These are phyloP conservation scores for Mortierella sp. DNA, from an alignment of 371 early-diverging fungal species.

Conservation along the genomic window DNA sequence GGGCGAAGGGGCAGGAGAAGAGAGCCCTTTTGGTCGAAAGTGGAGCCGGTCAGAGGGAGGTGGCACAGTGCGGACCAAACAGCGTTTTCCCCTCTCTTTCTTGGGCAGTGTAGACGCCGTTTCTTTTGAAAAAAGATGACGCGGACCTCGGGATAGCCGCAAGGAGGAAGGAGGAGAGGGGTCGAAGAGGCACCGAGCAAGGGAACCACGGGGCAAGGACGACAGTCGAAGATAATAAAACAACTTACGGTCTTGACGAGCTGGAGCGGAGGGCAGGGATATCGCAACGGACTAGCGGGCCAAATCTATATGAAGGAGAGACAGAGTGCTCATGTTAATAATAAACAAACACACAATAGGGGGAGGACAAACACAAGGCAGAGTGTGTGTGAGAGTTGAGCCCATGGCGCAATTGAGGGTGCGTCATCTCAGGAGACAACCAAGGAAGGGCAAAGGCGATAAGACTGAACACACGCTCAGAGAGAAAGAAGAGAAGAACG, in stretches of 20 bases:
- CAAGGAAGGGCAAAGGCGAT: background rate
- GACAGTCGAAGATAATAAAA: background rate
- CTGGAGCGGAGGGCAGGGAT: slow-evolving; percentile 81
- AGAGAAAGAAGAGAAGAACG: background rate
- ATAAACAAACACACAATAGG: background rate
- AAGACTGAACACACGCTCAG: background rate
- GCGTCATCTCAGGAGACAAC: slow-evolving; percentile 13
- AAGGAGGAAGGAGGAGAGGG: background rate
- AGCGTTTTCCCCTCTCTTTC: background rate
- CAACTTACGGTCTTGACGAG: slow-evolving; percentile 40
- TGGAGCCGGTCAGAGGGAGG: background rate
- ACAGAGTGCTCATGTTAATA: background rate
- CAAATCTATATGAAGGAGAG: slow-evolving; percentile 68
- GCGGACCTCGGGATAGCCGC: background rate
- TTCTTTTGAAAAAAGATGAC: background rate
- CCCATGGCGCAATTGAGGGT: slow-evolving; percentile 6
- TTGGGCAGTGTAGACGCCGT: background rate
- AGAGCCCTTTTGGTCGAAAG: background rate
- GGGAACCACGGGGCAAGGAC: background rate
- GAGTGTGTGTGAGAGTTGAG: background rate
- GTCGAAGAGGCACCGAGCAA: background rate
- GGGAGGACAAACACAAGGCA: background rate
- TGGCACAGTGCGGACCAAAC: background rate
- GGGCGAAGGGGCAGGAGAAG: background rate
- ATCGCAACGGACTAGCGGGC: slow-evolving; percentile 85